These are phyloP conservation scores for Termitomyces sp. DNA, from an alignment of 768 basidiomycete species.

Conservation along the genomic window DNA sequence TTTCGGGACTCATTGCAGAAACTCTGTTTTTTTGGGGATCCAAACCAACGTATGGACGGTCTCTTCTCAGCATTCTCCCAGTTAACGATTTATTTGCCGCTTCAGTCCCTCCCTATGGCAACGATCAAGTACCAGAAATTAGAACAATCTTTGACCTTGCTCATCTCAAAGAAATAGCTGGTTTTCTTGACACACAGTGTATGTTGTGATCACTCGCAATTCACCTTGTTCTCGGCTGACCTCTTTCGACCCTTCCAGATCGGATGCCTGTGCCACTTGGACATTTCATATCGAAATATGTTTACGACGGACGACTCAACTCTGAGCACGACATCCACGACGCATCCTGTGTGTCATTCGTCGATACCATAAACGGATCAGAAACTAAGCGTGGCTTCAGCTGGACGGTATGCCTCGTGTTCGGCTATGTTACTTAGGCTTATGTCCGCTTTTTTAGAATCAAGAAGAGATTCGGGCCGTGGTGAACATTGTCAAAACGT, in stretches of 20 bases:
- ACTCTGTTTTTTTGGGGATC: slow-evolving; percentile 55
- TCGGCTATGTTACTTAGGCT: background rate
- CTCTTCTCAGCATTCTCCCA: background rate
- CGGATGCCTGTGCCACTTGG: slow-evolving; percentile 51
- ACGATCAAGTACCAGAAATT: slow-evolving; percentile 36
- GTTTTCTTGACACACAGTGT: slow-evolving; percentile 53
- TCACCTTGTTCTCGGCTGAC: background rate
- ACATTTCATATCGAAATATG: slow-evolving; percentile 44
- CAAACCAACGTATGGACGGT: slow-evolving; percentile 43
- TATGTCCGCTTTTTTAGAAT: slow-evolving; percentile 32
- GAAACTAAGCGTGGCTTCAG: slow-evolving; percentile 41
- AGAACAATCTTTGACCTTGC: slow-evolving; percentile 47
- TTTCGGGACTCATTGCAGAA: slow-evolving; percentile 37
- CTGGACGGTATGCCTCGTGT: slow-evolving; percentile 36
- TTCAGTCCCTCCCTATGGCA: slow-evolving; percentile 52
- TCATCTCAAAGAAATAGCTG: slow-evolving; percentile 31
- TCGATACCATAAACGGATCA: slow-evolving; percentile 37
- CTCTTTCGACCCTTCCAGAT: slow-evolving; percentile 29
- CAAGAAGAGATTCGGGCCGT: slow-evolving; percentile 37
- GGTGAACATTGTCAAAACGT: slow-evolving; percentile 39
- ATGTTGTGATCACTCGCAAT: slow-evolving; percentile 7
- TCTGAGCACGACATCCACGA: slow-evolving; percentile 35
- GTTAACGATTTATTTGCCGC: background rate
- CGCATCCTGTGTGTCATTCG: slow-evolving; percentile 40
- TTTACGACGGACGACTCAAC: slow-evolving; percentile 40